A percentile compares a stretch with the other conserved stretches of the same genome.
Conservation (phyloP, 768 basidiomycete genomes). For the Piloderma croceum region DNA sequence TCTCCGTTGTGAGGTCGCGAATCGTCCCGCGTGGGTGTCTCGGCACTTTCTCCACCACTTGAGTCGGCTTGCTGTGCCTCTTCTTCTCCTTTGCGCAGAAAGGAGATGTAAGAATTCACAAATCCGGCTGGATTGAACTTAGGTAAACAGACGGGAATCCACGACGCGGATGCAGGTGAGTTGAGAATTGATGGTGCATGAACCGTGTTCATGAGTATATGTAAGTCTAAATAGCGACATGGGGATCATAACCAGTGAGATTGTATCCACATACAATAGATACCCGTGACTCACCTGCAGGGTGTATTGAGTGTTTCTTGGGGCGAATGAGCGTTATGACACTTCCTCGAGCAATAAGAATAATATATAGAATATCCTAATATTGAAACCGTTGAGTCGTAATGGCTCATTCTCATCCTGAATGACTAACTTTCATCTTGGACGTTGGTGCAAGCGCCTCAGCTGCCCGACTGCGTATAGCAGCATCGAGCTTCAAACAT, state of each 20-base stretch:
- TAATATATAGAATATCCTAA: slow-evolving; percentile 87
- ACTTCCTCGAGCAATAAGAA: slow-evolving; percentile 72
- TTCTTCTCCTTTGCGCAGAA: slow-evolving; percentile 45
- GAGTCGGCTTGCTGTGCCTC: no score
- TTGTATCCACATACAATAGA: background rate
- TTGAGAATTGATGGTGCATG: slow-evolving; percentile 74
- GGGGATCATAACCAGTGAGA: slow-evolving; percentile 2
- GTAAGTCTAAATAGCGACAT: slow-evolving; percentile 56
- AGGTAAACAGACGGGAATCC: slow-evolving; percentile 94
- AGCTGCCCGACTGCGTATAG: slow-evolving; percentile 66
- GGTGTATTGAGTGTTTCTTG: slow-evolving; percentile 91
- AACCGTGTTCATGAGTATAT: slow-evolving; percentile 88
- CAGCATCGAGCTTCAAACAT: slow-evolving; percentile 70
- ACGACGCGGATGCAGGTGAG: slow-evolving; percentile 77
- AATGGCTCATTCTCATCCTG: background rate
- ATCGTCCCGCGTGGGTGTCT: no score
- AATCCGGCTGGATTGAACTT: slow-evolving; percentile 89
- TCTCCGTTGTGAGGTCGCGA: no score
- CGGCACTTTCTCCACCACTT: no score
- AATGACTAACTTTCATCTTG: slow-evolving; percentile 63
- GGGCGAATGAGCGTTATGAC: slow-evolving; percentile 87
- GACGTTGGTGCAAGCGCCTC: slow-evolving; percentile 73
- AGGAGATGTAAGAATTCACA: slow-evolving; percentile 85
- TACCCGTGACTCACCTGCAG: slow-evolving; percentile 58
- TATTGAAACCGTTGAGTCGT: slow-evolving; percentile 1